phyloP scores from a whole-genome alignment of 345 rosid species.

The Gossypium rotundifolium region DNA sequence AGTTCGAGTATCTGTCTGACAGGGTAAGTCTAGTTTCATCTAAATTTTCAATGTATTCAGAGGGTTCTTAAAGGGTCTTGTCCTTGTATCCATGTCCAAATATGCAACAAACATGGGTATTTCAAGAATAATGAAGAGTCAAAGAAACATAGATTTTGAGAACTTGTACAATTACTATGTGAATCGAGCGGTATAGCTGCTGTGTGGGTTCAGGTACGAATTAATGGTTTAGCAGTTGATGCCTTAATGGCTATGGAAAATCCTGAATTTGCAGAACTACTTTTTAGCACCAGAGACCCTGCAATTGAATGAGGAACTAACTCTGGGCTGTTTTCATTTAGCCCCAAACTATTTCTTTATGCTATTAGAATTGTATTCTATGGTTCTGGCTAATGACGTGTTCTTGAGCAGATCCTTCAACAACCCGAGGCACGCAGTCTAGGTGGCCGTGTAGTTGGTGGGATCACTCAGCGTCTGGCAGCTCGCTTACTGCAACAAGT shows the following conservation, averaged over 20 bases:
- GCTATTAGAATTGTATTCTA: not conserved
- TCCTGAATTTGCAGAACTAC: not conserved
- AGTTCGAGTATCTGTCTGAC: not conserved
- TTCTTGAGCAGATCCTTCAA: constrained; percentile 63
- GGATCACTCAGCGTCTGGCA: constrained; percentile 79
- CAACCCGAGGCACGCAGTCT: constrained; percentile 76
- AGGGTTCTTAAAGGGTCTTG: not conserved
- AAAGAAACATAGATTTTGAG: not conserved
- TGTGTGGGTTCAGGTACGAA: not conserved
- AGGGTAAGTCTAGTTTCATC: not conserved
- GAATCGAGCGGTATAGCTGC: not conserved
- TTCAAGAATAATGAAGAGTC: not conserved
- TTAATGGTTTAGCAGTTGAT: not conserved
- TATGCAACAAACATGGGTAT: not conserved
- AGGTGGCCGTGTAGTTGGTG: constrained; percentile 71
- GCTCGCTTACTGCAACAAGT: constrained; percentile 89
- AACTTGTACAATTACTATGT: not conserved
- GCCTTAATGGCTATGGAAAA: not conserved
- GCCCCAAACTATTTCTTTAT: not conserved
- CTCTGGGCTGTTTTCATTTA: not conserved
- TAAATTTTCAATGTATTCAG: not conserved
- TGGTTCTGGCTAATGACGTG: constrained; percentile 3
- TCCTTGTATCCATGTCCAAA: not conserved
- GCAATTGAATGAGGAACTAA: not conserved
- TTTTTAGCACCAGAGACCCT: not conserved